phyloP scores from a whole-genome alignment of 1,284 basidiomycete genomes.

The Pisolithus thermaeus region DNA sequence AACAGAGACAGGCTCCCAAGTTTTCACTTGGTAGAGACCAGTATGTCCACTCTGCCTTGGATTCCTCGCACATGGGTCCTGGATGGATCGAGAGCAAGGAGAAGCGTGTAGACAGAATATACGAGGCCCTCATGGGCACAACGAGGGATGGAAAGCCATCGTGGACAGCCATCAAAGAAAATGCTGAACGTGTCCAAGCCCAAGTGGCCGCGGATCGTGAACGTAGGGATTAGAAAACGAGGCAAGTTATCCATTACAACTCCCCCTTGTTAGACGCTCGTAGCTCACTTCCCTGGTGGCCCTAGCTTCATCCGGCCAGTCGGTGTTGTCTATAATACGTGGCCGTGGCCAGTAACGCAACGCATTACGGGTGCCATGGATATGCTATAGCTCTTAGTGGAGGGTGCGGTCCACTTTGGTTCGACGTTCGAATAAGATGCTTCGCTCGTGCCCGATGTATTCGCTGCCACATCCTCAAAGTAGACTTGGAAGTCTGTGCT shows the following conservation, averaged over 20 bases:
- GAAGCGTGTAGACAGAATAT: conserved; percentile 42
- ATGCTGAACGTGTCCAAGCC: conserved; percentile 28
- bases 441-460: too few species aligned
- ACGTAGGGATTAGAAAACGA: conserved; percentile 39
- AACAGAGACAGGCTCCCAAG: conserved; percentile 32
- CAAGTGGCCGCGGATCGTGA: conserved; percentile 26
- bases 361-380: too few species aligned
- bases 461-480: too few species aligned
- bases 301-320: too few species aligned
- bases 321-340: too few species aligned
- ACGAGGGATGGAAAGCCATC: conserved; percentile 41
- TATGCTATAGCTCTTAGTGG: too few species aligned
- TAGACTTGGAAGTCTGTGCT: too few species aligned
- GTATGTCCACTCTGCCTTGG: background rate
- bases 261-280: too few species aligned
- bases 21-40: conserved; percentile 31
- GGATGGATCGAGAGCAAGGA: conserved; percentile 32
- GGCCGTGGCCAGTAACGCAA: too few species aligned
- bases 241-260: background rate
- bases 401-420: too few species aligned
- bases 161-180: conserved; percentile 51
- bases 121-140: conserved; percentile 58
- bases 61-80: conserved; percentile 23
- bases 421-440: too few species aligned
- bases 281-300: too few species aligned